Base-by-base conservation (phyloP, 2,329 filamentous ascomycete species). In the Elsinoe australis region DNA sequence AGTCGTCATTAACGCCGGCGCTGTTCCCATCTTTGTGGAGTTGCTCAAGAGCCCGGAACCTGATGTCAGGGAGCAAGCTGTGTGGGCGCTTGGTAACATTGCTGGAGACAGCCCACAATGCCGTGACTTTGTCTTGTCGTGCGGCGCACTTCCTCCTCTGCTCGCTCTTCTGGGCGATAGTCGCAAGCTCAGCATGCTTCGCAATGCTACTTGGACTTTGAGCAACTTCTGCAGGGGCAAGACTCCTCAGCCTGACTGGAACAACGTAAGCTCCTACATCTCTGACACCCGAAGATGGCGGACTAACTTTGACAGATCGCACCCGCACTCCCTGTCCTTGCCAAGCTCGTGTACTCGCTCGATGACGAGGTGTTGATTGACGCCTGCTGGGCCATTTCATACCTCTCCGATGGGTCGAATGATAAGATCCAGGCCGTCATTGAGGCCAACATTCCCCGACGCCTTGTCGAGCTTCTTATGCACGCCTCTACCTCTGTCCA, bases 191-290 rank as follows among this genome's bases (percentile, higher is more conserved):
- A 96, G 89, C 78, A 98, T 98, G 92, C 82, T 98, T 46, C 80
- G 92, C 58, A 98, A 98, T 66, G 92, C 92, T 28, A 98, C 92
- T 18, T 98, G 92, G 92, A 98, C 92, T 35, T 74, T 98, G 50
- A 96, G 92, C 78, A 98, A 98, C 76, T 98, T 98, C 73, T 98
- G 92, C 74, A 87, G 92, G 75, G 92, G 92, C 71, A 98, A 98
- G 80, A 95, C 90, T 6, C 92, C 92, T 45, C 92, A 98, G 73
- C 92, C 92, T 38, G 92, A 98, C 66, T 98, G 92, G 92, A 80
- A 82, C 64, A 95, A 87, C 29, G 88, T 95, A 76, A 70, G 87
- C n/a, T 76, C 2, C 54, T 34, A 56, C 17, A 52, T 53, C 53
- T 19, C 35, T 15, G 21, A 26, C 26, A 14, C 31, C 22, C n/a